Base-by-base conservation (phyloP, 2,329 filamentous ascomycete genomes). In the Aspergillus felis region DNA sequence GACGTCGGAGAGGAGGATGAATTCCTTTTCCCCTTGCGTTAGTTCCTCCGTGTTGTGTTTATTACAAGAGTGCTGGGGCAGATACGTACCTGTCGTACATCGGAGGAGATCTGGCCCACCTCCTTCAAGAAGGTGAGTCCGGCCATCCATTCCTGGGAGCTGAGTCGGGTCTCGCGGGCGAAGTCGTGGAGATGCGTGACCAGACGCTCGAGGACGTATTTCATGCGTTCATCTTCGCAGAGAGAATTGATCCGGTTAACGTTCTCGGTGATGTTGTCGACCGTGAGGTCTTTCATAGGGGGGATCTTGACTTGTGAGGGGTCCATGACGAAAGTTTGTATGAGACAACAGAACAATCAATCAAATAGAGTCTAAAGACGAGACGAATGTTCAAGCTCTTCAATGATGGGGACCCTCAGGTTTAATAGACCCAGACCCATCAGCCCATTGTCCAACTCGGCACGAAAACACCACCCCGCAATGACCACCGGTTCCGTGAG, bases 121-220 rank as follows among this genome's bases (percentile, higher is more conserved):
- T 80, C 78, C 0, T 88, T 89, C 28, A 93, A 77, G 76, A 92
- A 93, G 47, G 83, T 76, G 55, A 93, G 79, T 1, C 85, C 88
- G 0, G 82, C 78, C 86, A 89, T 89, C 90, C 90, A 93, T 78
- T 94, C 90, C 2, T 85, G 79, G 3, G 87, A 89, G 70, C 85
- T 89, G 35, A 93, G 80, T 29, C 89, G 80, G 1, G 89, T 92
- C 73, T 93, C 90, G 55, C 89, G 82, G 4, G 89, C 88, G 70
- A 92, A 93, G 76, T 92, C 89, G 74, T 94, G 90, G 1, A 93
- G 78, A 74, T 94, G 90, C 12, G 84, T 84, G 50, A 92, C 88
- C 14, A 92, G 81, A 20, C 88, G 81, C 65, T 89, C 84, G 70
- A 93, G 82, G 49, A 94, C 72, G 71, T 90, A 92, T 61, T 84